These are phyloP conservation scores for Penicillium dipodomyicola DNA, from an alignment of 495 filamentous ascomycete species.

Conservation along the genomic window DNA sequence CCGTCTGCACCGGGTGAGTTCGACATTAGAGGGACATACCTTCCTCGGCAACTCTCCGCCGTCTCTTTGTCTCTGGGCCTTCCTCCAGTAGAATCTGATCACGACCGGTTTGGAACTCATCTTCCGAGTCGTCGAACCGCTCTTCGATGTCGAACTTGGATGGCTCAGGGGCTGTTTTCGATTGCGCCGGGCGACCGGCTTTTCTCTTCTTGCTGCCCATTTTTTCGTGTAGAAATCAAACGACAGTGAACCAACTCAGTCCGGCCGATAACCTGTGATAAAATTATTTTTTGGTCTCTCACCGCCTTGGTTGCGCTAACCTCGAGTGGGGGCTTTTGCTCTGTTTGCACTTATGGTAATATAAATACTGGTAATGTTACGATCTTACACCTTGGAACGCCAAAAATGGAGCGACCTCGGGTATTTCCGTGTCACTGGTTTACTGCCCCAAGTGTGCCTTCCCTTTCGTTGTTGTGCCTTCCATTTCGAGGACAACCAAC, in stretches of 20 bases:
- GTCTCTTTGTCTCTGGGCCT: conserved; percentile 70
- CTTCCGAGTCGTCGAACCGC: conserved; percentile 86
- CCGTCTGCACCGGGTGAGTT: neutral
- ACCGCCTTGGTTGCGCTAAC: conserved; percentile 31
- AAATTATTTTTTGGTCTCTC: conserved; percentile 41
- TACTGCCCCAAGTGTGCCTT: neutral
- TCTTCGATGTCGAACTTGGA: conserved; percentile 61
- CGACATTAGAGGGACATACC: conserved; percentile 38
- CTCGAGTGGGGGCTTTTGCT: conserved; percentile 20
- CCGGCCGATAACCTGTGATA: conserved; percentile 24
- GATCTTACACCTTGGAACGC: neutral
- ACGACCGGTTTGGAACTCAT: conserved; percentile 80
- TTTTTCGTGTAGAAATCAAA: conserved; percentile 34
- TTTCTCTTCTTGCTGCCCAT: conserved; percentile 83
- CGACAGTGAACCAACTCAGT: conserved; percentile 4
- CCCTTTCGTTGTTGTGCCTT: conserved; percentile 4
- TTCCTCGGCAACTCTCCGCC: conserved; percentile 62
- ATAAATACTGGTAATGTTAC: conserved; percentile 17
- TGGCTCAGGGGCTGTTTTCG: conserved; percentile 41
- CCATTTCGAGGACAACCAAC: conserved; percentile 9
- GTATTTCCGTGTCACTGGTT: neutral
- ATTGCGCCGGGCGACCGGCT: conserved; percentile 52
- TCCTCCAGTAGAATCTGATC: conserved; percentile 86
- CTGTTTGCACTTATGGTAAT: conserved; percentile 25
- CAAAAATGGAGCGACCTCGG: neutral